Percentiles rank a stretch among this genome's conserved stretches.
Conservation (phyloP, 1,284 basidiomycete genomes). For the Papiliotrema nemorosa region DNA sequence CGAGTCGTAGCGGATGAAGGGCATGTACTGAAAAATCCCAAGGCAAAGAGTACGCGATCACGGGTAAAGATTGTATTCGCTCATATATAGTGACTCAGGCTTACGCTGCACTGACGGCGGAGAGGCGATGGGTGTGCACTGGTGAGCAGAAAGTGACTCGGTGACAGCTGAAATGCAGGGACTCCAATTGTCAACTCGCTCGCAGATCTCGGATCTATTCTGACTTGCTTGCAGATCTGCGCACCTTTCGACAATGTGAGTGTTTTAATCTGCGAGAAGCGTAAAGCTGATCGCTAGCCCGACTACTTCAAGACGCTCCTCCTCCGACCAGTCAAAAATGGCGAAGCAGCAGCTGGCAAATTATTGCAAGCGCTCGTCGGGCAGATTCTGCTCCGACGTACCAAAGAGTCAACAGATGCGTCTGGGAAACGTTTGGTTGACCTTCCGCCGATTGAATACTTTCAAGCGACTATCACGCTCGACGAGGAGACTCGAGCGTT, state of each 20-base stretch:
- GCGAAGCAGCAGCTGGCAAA: constrained; percentile 62
- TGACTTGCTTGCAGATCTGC: constrained; percentile 77
- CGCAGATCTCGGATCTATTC: constrained; percentile 73
- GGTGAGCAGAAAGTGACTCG: constrained; percentile 9
- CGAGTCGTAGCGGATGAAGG: constrained; percentile 83
- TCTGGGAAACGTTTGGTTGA: constrained; percentile 67
- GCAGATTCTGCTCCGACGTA: constrained; percentile 75
- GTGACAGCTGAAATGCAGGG: constrained; percentile 51
- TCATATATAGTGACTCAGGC: constrained; percentile 58
- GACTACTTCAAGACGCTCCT: constrained; percentile 74
- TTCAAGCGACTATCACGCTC: constrained; percentile 58
- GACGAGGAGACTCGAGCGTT: constrained; percentile 62
- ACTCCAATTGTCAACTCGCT: constrained; percentile 88
- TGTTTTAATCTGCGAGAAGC: neutral
- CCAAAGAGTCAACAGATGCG: constrained; percentile 80
- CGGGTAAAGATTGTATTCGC: neutral
- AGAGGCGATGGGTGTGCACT: constrained; percentile 64
- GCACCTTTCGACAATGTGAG: constrained; percentile 66
- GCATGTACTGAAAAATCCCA: constrained; percentile 77
- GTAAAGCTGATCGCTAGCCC: constrained; percentile 50
- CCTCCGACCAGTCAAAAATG: constrained; percentile 66
- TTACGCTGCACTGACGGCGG: constrained; percentile 63
- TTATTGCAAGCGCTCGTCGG: constrained; percentile 79
- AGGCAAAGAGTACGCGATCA: constrained; percentile 59
- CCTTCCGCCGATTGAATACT: constrained; percentile 63